These are phyloP conservation scores for Wallacemonas sp. DNA, from an alignment of 208 protist genomes.

Conservation along the genomic window DNA sequence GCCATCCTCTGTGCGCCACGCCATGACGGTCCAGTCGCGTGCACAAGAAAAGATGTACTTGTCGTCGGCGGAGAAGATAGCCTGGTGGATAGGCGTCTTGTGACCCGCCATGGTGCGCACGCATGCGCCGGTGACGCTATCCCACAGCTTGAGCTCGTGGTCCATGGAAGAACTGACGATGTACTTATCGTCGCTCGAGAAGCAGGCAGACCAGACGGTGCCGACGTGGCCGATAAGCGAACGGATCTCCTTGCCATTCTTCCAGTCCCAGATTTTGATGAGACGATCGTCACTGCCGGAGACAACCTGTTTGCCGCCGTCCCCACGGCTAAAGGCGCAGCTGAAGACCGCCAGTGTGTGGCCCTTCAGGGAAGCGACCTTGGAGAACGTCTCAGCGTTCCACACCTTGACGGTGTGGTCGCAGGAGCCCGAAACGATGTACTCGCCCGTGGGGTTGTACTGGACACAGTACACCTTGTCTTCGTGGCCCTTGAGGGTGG, in stretches of 20 bases:
- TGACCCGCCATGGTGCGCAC: slow-evolving; percentile 67
- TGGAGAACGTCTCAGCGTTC: slow-evolving; percentile 64
- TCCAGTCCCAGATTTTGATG: slow-evolving; percentile 89
- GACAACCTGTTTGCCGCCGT: slow-evolving; percentile 71
- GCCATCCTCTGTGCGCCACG: slow-evolving; percentile 65
- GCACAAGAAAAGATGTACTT: slow-evolving; percentile 86
- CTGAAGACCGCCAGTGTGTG: slow-evolving; percentile 82
- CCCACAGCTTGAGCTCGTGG: slow-evolving; percentile 82
- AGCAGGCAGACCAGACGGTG: slow-evolving; percentile 79
- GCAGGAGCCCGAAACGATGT: slow-evolving; percentile 82
- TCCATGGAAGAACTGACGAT: slow-evolving; percentile 85
- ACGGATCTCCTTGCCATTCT: slow-evolving; percentile 44
- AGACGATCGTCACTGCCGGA: slow-evolving; percentile 81
- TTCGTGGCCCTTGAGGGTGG: slow-evolving; percentile 93
- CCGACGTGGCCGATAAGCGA: slow-evolving; percentile 75
- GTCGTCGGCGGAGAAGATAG: slow-evolving; percentile 73
- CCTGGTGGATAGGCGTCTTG: slow-evolving; percentile 79
- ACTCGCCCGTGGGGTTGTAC: slow-evolving; percentile 88
- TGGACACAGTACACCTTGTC: slow-evolving; percentile 91
- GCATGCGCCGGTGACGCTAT: slow-evolving; percentile 38
- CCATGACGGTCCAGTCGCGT: slow-evolving; percentile 79
- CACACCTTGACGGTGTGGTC: slow-evolving; percentile 82
- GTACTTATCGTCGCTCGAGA: slow-evolving; percentile 64
- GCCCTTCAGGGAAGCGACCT: slow-evolving; percentile 58
- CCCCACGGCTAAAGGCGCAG: slow-evolving; percentile 76